Base-by-base conservation (phyloP, 768 basidiomycete genomes). In the Chlorophyllum brunneum region DNA sequence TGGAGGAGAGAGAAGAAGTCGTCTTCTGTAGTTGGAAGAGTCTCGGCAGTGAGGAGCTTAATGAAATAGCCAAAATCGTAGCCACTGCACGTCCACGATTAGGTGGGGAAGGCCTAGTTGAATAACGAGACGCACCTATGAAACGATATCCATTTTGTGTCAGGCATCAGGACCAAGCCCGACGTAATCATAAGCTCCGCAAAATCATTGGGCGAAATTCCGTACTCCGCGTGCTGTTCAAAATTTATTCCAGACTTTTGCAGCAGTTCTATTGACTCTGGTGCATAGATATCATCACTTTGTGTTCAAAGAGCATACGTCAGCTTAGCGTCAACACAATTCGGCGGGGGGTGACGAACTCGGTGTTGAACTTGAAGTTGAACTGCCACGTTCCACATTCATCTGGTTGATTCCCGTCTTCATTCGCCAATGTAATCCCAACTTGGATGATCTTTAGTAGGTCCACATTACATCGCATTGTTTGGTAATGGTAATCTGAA, bases 31-130 rank as follows among this genome's bases (percentile, higher is more conserved):
- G 85, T 83, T 7, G 97, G 97, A 54, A 98, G 71, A 39, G 93
- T 89, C 61, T 86, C 76, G 56, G 81, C 86, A 20, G 91, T 89
- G 45, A 99, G 78, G 36, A 98, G 80, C 67, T 95, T 97, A 68
- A 99, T 84, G 60, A 99, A 89, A 67, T 98, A 99, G 30, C 97
- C 97, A 70, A 99, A 98, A 69, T 99, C 97, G 70, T 98, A 98
- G 43, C 95, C 97, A 68, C 95, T 98, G 58, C 54, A 57, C 57
- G 29, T 3, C 15, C 26, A 10, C 29, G 33, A 10, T 39, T 41
- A 15, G 50, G 34, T 22, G 4, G 20, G 20, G 16, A 45, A n/a
- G 5, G 31, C 30, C 10, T 6, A 39, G 44, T 9, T 40, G n/a
- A 27, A 10, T 23, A 20, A 20, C 23, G 36, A 36, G n/a, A 74